A percentile compares a stretch with the other conserved stretches of the same genome.
These are phyloP conservation scores for Backusella luteola DNA, from an alignment of 192 early-diverging fungal species.

Conservation along the genomic window DNA sequence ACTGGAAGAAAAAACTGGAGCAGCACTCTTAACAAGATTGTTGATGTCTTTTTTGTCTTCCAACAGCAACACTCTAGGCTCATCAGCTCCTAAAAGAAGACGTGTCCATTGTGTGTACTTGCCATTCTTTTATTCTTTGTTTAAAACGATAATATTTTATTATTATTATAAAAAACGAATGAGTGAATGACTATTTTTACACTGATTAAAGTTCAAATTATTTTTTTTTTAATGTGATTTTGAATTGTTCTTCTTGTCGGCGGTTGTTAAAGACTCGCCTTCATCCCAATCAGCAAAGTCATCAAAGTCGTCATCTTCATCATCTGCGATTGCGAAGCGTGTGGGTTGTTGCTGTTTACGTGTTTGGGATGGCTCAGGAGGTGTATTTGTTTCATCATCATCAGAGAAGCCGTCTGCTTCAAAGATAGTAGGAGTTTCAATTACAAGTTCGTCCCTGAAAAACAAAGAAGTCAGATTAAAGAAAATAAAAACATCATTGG, in stretches of 20 bases:
- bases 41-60: no score
- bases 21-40: no score
- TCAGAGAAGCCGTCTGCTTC: constrained; percentile 13
- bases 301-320: constrained; percentile 14
- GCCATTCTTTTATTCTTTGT: not conserved
- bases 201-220: not conserved
- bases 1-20: no score
- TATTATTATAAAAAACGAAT: not conserved
- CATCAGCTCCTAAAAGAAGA: no score
- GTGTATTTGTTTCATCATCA: not conserved
- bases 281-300: constrained; percentile 20
- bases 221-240: not conserved
- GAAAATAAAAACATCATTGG: not conserved
- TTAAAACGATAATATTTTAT: not conserved
- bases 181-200: not conserved
- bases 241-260: not conserved
- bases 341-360: not conserved
- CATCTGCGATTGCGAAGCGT: not conserved
- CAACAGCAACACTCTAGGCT: no score
- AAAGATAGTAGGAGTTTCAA: constrained; percentile 41
- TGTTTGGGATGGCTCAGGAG: not conserved
- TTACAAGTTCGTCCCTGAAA: constrained; percentile 53
- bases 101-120: no score
- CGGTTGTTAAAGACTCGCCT: not conserved
- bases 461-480: not conserved